phyloP scores from a whole-genome alignment of 2,329 filamentous ascomycete genomes.

The Stromatinia cepivora region DNA sequence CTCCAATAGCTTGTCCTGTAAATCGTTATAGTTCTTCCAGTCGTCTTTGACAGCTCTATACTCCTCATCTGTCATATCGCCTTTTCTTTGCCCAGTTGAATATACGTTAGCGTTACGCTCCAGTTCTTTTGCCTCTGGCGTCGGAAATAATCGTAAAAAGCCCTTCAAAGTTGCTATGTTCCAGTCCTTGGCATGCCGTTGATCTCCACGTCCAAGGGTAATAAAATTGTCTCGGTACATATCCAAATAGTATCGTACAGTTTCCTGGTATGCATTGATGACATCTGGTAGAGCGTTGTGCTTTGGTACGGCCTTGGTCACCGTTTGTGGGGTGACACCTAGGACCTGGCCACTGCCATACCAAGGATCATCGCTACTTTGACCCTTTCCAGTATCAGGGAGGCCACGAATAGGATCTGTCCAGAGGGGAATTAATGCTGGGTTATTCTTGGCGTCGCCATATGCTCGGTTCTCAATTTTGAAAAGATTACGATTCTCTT shows the following conservation, averaged over 20 bases:
- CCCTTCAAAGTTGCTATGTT: neutral
- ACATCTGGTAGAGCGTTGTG: neutral
- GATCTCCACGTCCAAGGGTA: neutral
- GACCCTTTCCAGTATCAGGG: constrained; percentile 25
- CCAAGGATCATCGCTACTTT: constrained; percentile 10
- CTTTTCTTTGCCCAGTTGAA: constrained; percentile 7
- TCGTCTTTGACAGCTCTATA: constrained; percentile 16
- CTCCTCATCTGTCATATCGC: constrained; percentile 11
- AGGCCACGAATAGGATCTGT: constrained; percentile 34
- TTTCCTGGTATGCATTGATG: neutral
- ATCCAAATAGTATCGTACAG: neutral
- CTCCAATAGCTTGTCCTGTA: constrained; percentile 14
- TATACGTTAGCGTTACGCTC: constrained; percentile 17
- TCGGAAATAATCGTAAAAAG: constrained; percentile 10
- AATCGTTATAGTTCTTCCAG: constrained; percentile 16
- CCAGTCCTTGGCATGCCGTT: neutral
- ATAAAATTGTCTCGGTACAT: neutral
- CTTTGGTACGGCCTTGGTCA: neutral
- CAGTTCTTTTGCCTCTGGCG: constrained; percentile 2
- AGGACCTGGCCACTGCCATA: constrained; percentile 14
- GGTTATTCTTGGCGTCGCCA: constrained; percentile 30
- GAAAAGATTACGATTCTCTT: constrained; percentile 31
- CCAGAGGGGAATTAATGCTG: constrained; percentile 35
- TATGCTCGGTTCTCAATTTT: constrained; percentile 34
- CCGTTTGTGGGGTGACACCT: neutral